These are phyloP conservation scores for Saprolegnia diclina DNA, from an alignment of 352 stramenopile genomes.

Conservation along the genomic window DNA sequence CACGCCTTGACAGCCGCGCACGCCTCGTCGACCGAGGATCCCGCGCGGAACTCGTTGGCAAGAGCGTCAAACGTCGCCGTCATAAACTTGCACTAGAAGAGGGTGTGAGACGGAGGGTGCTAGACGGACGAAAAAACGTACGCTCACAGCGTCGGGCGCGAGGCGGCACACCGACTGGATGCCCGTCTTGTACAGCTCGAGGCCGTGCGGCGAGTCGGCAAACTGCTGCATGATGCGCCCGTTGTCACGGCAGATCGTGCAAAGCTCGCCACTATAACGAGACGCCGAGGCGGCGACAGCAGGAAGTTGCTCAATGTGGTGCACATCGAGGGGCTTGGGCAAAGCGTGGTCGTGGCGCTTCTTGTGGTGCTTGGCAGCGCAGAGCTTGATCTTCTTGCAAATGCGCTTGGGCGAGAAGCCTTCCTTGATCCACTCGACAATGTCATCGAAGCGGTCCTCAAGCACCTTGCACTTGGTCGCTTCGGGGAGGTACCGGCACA, in stretches of 20 bases:
- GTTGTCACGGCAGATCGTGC: conserved; percentile 25
- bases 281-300: not conserved
- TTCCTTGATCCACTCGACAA: conserved; percentile 49
- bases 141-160: conserved; percentile 44
- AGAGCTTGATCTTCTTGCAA: conserved; percentile 41
- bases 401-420: conserved; percentile 43
- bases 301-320: not conserved
- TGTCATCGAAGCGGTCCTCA: conserved; percentile 49
- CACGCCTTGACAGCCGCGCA: conserved; percentile 48
- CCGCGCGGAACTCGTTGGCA: conserved; percentile 44
- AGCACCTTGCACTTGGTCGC: conserved; percentile 42
- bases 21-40: conserved; percentile 46
- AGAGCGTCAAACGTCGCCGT: conserved; percentile 48
- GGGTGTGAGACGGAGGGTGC: conserved; percentile 7
- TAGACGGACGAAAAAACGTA: conserved; percentile 25
- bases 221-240: conserved; percentile 32
- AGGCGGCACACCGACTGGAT: conserved; percentile 52
- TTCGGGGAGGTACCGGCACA: conserved; percentile 21
- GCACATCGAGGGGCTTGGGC: conserved; percentile 6
- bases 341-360: not conserved
- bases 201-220: conserved; percentile 38
- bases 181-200: conserved; percentile 43
- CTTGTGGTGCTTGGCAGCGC: conserved; percentile 27
- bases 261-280: not conserved
- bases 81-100: conserved; percentile 44